Evolutionary conservation across 2,329 filamentous ascomycete species (phyloP), one percentile per base, ranked within the genome.

Genomic region (Sclerotinia minor): DNA sequence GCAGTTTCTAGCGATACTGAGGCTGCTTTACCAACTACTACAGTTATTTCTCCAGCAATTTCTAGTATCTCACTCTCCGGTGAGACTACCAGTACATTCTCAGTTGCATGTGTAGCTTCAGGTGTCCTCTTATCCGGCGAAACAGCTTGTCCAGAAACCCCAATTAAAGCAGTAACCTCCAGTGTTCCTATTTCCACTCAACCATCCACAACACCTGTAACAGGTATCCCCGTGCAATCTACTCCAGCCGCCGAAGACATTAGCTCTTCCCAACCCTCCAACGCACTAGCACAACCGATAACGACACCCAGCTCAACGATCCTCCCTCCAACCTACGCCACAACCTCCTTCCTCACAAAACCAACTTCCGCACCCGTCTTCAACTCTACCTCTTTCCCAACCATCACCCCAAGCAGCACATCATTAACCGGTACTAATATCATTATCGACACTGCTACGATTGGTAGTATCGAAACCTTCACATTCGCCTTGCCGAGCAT

Each of bases 401-500:
- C n/a, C 2, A 57, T 41, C 44, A 47, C 32, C 15, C 44, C 64
- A 8, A 52, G 35, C 24, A 32, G 29, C 38, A 15, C n/a, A 17
- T 53, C 57, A 8, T 19, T 50, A n/a, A 61, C 38, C n/a, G 57
- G 35, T 17, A 53, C 55, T 21, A 38, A 38, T 32, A 61, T 67
- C 35, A 35, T 63, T 21, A 60, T 60, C 47, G 65, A 63, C 13
- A 67, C 57, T 2, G 29, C 59, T 26, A 61, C 59, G 9, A 29
- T 38, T 9, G 38, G 35, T 11, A 32, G 15, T 3, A 63, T 26
- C 35, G 49, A 53, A 45, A 67, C 49, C 17, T 67, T 63, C n/a
- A 67, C 49, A 41, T 67, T 63, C 32, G 57, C 65, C 6, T n/a
- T 63, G 21, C 65, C 65, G 3, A 53, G 47, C 35, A 49, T 26